These are phyloP conservation scores for Populus alba DNA, from an alignment of 345 rosid species.

Conservation along the genomic window DNA sequence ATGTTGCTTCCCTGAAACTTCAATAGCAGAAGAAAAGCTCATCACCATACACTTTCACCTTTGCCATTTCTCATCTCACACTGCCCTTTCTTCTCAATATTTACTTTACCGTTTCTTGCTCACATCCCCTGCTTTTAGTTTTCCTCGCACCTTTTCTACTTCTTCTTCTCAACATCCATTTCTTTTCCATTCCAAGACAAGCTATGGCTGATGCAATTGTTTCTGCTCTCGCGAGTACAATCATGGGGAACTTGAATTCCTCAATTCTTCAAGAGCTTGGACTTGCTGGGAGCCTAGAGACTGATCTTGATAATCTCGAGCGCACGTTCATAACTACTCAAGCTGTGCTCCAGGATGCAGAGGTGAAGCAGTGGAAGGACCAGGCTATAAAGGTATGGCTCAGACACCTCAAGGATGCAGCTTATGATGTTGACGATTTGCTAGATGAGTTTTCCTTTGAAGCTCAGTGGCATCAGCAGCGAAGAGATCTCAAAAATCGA, in stretches of 20 bases:
- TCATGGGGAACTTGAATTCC: not conserved
- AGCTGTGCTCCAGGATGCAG: constrained; percentile 16
- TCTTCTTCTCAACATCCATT: not conserved
- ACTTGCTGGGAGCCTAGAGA: not conserved
- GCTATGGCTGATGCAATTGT: constrained; percentile 6
- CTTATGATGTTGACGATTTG: constrained; percentile 12
- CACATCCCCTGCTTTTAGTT: too few relatives aligned
- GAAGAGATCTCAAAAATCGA: not conserved
- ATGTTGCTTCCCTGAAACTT: too few relatives aligned
- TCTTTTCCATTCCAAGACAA: not conserved
- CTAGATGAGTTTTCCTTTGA: not conserved
- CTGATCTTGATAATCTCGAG: not conserved
- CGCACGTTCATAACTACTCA: not conserved
- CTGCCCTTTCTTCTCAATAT: too few relatives aligned
- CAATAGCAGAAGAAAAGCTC: too few relatives aligned
- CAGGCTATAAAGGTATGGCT: not conserved
- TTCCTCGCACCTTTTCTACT: too few relatives aligned
- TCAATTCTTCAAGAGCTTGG: not conserved
- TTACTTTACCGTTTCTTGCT: too few relatives aligned
- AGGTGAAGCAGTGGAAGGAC: constrained; percentile 7
- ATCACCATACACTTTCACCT: too few relatives aligned
- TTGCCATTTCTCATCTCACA: too few relatives aligned
- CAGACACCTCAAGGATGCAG: not conserved
- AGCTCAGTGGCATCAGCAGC: not conserved
- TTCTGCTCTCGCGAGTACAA: not conserved